Conservation (phyloP, 495 filamentous ascomycete genomes). For the Daldinia caldariorum region DNA sequence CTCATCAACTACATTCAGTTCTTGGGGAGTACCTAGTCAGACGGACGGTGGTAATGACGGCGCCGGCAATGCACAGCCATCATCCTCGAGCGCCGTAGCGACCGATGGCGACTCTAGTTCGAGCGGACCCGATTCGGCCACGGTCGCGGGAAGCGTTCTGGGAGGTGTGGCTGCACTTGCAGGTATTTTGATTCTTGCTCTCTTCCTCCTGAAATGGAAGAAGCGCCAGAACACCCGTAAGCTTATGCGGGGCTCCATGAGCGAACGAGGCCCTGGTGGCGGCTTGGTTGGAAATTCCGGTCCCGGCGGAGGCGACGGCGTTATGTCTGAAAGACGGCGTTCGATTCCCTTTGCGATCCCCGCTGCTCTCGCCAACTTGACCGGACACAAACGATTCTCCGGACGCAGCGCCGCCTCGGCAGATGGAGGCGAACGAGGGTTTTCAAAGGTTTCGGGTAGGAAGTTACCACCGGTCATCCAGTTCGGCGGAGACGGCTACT, state of each 20-base stretch:
- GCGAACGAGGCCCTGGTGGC: slow-evolving; percentile 44
- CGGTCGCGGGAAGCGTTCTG: slow-evolving; percentile 71
- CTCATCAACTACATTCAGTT: slow-evolving; percentile 19
- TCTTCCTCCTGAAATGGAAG: slow-evolving; percentile 67
- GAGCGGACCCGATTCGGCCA: slow-evolving; percentile 38
- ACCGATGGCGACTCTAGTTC: slow-evolving; percentile 29
- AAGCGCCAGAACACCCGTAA: slow-evolving; percentile 53
- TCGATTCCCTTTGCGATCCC: slow-evolving; percentile 67
- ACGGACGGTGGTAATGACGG: slow-evolving; percentile 23
- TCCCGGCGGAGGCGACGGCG: slow-evolving; percentile 41
- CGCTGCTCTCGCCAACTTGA: slow-evolving; percentile 61
- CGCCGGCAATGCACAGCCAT: slow-evolving; percentile 30
- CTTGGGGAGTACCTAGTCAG: slow-evolving; percentile 18
- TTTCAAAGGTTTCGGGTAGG: slow-evolving; percentile 70
- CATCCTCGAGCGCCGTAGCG: slow-evolving; percentile 30
- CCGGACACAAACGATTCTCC: slow-evolving; percentile 59
- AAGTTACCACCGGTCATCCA: slow-evolving; percentile 77
- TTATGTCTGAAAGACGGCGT: slow-evolving; percentile 58
- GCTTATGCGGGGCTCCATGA: slow-evolving; percentile 48
- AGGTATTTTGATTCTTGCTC: slow-evolving; percentile 63
- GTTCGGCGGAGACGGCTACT: slow-evolving; percentile 75
- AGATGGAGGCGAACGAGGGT: slow-evolving; percentile 60
- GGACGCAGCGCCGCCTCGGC: slow-evolving; percentile 54
- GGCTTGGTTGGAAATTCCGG: slow-evolving; percentile 39
- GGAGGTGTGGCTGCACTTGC: slow-evolving; percentile 72